Conservation (phyloP, 2,329 filamentous ascomycete genomes). For the Diaporthe aspalathi region DNA sequence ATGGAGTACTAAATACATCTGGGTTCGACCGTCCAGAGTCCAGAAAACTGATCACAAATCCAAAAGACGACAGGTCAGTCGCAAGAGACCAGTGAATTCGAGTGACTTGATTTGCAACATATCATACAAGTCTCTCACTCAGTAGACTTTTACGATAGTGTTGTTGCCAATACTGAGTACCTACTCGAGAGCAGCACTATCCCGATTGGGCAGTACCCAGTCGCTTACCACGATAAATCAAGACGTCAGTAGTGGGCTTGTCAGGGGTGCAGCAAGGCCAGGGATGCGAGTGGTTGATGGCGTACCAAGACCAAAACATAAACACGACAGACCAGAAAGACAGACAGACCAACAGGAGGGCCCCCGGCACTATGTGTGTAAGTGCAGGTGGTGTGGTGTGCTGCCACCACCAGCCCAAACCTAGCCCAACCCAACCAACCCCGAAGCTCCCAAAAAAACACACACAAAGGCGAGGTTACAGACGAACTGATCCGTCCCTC, state of each 20-base stretch:
- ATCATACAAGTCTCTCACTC: background rate
- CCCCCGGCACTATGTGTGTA: background rate
- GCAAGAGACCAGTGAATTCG: too few relatives aligned
- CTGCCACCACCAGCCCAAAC: background rate
- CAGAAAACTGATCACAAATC: background rate
- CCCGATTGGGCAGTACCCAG: background rate
- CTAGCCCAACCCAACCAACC: conserved; percentile 6
- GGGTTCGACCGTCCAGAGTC: background rate
- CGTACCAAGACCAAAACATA: conserved; percentile 25
- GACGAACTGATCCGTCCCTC: conserved; percentile 12
- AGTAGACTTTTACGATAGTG: background rate
- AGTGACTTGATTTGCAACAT: too few relatives aligned
- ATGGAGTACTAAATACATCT: conserved; percentile 7
- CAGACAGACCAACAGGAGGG: background rate
- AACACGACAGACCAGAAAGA: background rate
- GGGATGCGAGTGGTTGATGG: conserved; percentile 10
- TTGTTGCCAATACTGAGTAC: background rate
- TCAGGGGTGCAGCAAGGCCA: conserved; percentile 23
- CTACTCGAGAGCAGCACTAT: too few relatives aligned
- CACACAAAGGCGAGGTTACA: conserved; percentile 16
- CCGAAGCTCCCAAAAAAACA: conserved; percentile 12
- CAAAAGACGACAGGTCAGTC: too few relatives aligned
- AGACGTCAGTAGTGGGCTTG: too few relatives aligned
- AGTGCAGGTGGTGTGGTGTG: conserved; percentile 20
- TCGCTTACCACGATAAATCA: background rate